Evolutionary conservation across 1,139 yeast genomes (phyloP).

Genomic region (Taphrina wiesneri): DNA sequence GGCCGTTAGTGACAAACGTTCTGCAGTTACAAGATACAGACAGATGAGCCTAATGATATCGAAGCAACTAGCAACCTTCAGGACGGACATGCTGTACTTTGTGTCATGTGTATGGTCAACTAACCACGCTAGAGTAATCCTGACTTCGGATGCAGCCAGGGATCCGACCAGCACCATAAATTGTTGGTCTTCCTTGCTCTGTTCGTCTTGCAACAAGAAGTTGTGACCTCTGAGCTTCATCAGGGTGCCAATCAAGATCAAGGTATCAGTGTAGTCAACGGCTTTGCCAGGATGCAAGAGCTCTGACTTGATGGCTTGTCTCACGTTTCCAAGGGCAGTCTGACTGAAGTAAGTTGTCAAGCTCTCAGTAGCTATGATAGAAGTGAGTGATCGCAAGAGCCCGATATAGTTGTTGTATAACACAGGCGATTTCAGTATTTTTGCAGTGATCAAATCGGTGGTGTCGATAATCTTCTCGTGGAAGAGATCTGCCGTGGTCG

Average conservation of each 20-base stretch:
- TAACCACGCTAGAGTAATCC: background rate
- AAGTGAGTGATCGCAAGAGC: background rate
- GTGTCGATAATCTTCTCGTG: background rate
- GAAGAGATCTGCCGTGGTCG: background rate
- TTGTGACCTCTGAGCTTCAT: background rate
- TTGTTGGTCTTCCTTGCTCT: background rate
- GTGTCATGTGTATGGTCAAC: background rate
- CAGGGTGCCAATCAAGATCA: slow-evolving; percentile 11
- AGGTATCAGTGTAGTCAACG: background rate
- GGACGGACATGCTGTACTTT: background rate
- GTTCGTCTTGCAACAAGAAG: background rate
- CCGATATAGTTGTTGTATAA: background rate
- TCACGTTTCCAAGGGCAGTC: background rate
- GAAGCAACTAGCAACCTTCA: slow-evolving; percentile 1
- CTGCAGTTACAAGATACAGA: slow-evolving; percentile 3
- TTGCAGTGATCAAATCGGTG: background rate
- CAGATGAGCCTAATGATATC: slow-evolving; percentile 15
- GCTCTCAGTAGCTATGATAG: background rate
- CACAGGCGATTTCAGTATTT: background rate
- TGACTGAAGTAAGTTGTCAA: background rate
- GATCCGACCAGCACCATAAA: slow-evolving; percentile 3
- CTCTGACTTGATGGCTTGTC: background rate
- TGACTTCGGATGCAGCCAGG: slow-evolving; percentile 12
- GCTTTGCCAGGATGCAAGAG: slow-evolving; percentile 1
- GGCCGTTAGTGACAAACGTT: background rate